phyloP scores from a whole-genome alignment of 768 basidiomycete species.

The Cubamyces lactineus region DNA sequence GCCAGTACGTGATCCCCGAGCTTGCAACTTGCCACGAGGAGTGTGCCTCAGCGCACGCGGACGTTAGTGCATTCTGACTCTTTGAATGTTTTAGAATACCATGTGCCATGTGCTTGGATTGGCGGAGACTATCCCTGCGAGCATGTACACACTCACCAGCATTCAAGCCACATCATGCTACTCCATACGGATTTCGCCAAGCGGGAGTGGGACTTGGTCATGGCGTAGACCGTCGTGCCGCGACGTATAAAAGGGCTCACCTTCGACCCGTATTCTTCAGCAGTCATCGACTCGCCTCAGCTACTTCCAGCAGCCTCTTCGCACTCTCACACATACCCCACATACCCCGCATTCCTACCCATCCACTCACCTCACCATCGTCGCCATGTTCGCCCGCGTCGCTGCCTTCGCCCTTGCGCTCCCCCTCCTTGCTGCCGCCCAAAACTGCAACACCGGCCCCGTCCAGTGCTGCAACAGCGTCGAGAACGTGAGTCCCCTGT shows the following conservation, averaged over 20 bases:
- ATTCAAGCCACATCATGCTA: too few species aligned
- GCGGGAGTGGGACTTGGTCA: too few species aligned
- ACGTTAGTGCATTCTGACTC: too few species aligned
- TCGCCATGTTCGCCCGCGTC: slow-evolving; percentile 19
- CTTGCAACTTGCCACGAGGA: too few species aligned
- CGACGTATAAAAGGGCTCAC: slow-evolving; percentile 4
- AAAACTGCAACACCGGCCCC: slow-evolving; percentile 34
- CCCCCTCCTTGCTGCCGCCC: slow-evolving; percentile 13
- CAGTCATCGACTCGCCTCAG: slow-evolving; percentile 11
- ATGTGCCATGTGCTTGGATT: too few species aligned
- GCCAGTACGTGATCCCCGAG: too few species aligned
- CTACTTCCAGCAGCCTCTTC: neutral
- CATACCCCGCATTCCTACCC: neutral
- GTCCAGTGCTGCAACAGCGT: slow-evolving; percentile 37
- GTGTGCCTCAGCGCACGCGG: too few species aligned
- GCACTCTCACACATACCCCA: slow-evolving; percentile 3
- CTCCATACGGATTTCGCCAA: too few species aligned
- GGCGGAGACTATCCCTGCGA: too few species aligned
- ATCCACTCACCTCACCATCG: neutral
- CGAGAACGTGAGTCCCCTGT: slow-evolving; percentile 15
- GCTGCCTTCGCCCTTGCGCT: slow-evolving; percentile 17
- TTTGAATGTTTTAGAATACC: too few species aligned
- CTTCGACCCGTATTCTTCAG: neutral
- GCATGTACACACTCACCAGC: too few species aligned
- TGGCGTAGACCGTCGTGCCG: neutral